phyloP scores from a whole-genome alignment of 441 rosid species.

The Hura crepitans region DNA sequence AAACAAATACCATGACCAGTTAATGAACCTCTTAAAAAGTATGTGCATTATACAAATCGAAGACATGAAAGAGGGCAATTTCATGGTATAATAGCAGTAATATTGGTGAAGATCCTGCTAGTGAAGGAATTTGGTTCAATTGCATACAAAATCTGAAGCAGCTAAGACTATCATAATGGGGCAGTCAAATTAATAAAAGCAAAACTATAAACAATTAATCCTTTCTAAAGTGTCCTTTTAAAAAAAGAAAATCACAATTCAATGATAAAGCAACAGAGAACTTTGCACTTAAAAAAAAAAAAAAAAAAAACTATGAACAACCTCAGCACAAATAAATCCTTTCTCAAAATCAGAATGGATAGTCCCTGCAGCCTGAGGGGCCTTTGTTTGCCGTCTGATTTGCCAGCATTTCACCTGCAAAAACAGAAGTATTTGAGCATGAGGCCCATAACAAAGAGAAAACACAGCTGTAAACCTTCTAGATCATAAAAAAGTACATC shows the following conservation, averaged over 20 bases:
- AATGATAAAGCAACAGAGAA: neutral
- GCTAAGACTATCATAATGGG: neutral
- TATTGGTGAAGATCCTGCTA: neutral
- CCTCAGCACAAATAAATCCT: constrained; percentile 99
- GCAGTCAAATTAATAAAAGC: neutral
- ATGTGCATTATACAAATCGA: neutral
- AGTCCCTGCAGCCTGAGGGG: constrained; percentile 98
- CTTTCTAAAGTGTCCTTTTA: neutral
- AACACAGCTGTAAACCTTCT: neutral
- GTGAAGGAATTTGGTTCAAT: neutral
- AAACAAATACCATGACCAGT: constrained; percentile 1
- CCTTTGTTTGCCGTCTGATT: constrained; percentile 84
- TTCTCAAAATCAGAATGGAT: constrained; percentile 93
- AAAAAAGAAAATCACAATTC: neutral
- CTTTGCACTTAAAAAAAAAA: constrained; percentile 16
- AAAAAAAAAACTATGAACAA: constrained; percentile 24
- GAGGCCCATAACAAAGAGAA: neutral
- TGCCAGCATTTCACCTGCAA: constrained; percentile 98
- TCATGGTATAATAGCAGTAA: neutral
- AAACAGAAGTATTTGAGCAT: constrained; percentile 21
- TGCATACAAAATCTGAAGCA: neutral
- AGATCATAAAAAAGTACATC: neutral
- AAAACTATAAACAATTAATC: neutral
- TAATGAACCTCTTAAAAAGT: neutral
- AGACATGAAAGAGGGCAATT: neutral